Base-by-base conservation (phyloP, 495 filamentous ascomycete species). In the Xylaria venustula region DNA sequence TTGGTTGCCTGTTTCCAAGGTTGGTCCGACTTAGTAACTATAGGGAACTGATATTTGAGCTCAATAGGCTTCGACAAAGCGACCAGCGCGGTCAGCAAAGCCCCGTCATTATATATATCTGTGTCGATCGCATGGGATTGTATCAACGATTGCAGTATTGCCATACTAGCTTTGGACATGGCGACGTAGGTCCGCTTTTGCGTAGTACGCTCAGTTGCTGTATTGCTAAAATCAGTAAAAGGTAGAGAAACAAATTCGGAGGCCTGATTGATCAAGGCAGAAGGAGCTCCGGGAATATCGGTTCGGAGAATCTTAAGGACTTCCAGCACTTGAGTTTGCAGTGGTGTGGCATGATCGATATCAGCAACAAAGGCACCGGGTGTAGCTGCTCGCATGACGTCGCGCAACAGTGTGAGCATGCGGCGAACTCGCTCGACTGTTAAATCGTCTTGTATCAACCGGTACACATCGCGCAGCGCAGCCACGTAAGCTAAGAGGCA, bases 1-100 rank as follows among this genome's bases (percentile, higher is more conserved):
- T 80, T 84, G 12, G 90, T 94, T 1, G 93, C 90, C 53, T 87
- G 87, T 40, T 83, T 85, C 94, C 94, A 98, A 1, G 90, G 80
- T 42, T 83, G 79, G 0, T 82, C 79, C n/a, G 87, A 79, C 47
- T 80, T 81, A 1, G 78, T 80, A 14, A 77, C 73, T 45, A 81
- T 80, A 3, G 74, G 73, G 61, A 88, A 87, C 49, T 81, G 79
- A 70, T 96, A 97, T 67, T 95, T 94, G 41, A 90, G 81, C 2
- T 75, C 69, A 34, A 96, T 87, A 9, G 90, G 86, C 46, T 77
- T 81, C 26, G 80, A 78, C 8, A 97, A 82, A 32, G 87, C 87
- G 19, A 80, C 73, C 7, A 96, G 70, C 0, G 81, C 82, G 2
- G 78, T 76, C 7, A 82, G 69, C 14, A 93, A 73, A 9, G 90